Base-by-base conservation (phyloP, 768 basidiomycete species). In the Myochromella boudieri region DNA sequence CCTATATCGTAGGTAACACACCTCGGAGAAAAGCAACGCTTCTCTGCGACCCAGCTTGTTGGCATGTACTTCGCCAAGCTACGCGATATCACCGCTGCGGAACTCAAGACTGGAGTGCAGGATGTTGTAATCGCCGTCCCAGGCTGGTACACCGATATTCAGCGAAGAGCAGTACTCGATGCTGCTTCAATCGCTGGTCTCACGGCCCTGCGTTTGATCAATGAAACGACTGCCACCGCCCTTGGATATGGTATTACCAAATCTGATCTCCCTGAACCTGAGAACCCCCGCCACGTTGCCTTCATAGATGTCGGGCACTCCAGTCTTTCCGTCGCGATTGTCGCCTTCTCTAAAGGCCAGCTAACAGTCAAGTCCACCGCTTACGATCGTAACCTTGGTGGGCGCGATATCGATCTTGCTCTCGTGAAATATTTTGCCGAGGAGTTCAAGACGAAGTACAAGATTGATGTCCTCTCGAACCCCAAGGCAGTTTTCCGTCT, bases 231-330 rank as follows among this genome's bases (percentile, higher is more conserved):
- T 52, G 97, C 95, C 43, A 80, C 87, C 47, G 97, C 97, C 31
- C 87, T 99, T 65, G 93, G 91, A 42, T 99, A 95, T 71, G 97
- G 97, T 56, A 98, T 98, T 77, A 99, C 95, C 55, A 99, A 99
- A 71, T 83, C 88, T 21, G 97, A 99, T 66, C 84, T 99, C 34
- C 97, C 97, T 17, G 84, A 87, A 11, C 65, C 83, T 26, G 93
- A 95, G 52, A 71, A 66, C 54, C 87, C 95, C 0, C 80, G 86
- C 26, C 80, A 97, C 65, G 85, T 99, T 66, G 88, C 87, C 53
- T 97, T 99, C 61, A 82, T 98, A 59, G 97, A 99, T 59, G 82
- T 95, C 48, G 97, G 97, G 40, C 97, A 98, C 76, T 91, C 92
- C 5, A 82, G 82, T 70, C 77, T 94, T 70, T 87, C 91, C 21